Evolutionary conservation across 1,284 basidiomycete species (phyloP).

Genomic region (Cerioporus squamosus): DNA sequence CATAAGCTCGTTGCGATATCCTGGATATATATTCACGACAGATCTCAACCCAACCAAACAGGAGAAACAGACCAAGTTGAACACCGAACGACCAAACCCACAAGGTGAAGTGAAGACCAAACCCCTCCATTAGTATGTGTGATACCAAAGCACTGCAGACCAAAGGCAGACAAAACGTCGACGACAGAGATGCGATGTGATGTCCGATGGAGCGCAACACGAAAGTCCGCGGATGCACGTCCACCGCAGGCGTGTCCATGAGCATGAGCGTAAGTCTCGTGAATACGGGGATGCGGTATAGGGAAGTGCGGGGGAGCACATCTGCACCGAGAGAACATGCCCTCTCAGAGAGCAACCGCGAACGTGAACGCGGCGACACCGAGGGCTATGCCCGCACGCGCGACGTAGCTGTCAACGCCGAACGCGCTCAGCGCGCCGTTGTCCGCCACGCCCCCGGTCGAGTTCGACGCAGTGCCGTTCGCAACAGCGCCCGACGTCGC

Average conservation of each 20-base stretch:
- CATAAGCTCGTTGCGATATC: no score
- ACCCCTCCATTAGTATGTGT: no score
- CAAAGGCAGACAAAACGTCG: no score
- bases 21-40: no score
- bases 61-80: no score
- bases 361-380: constrained; percentile 28
- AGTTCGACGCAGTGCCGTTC: not conserved
- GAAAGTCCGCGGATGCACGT: no score
- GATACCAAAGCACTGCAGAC: no score
- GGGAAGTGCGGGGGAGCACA: not conserved
- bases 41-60: no score
- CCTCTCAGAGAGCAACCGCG: constrained; percentile 22
- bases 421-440: constrained; percentile 20
- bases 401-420: constrained; percentile 20
- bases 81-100: not conserved
- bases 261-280: not conserved
- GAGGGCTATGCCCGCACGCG: constrained; percentile 25
- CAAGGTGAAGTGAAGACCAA: not conserved
- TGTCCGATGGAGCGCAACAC: no score
- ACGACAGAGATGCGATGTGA: no score
- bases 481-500: not conserved
- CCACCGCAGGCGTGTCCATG: no score
- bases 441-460: not conserved
- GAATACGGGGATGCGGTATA: not conserved
- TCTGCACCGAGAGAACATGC: no score